Conservation (phyloP, 1,139 yeast species). For the Pichia sp. region DNA sequence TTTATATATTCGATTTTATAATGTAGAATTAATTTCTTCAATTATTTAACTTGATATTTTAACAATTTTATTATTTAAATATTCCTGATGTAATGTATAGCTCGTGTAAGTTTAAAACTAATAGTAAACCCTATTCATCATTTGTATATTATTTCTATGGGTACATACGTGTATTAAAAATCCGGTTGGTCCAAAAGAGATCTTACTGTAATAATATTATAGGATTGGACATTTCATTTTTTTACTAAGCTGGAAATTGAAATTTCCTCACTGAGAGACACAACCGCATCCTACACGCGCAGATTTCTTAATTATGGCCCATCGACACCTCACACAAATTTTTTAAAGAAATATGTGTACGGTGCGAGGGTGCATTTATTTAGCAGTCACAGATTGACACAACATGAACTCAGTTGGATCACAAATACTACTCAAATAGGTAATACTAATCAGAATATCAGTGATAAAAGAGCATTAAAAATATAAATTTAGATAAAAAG, state of each 20-base stretch:
- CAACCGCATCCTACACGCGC: not conserved
- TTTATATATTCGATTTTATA: too few relatives aligned
- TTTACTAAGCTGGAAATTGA: not conserved
- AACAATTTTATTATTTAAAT: not conserved
- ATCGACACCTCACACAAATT: constrained; percentile 1
- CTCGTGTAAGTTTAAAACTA: too few relatives aligned
- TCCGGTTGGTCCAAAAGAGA: not conserved
- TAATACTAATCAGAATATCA: not conserved
- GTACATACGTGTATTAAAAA: constrained; percentile 7
- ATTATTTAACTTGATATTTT: too few relatives aligned
- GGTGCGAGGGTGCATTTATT: not conserved
- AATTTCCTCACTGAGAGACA: not conserved
- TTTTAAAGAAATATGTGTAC: not conserved
- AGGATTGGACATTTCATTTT: not conserved
- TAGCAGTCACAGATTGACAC: not conserved
- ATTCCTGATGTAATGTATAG: too few relatives aligned
- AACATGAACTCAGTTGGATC: not conserved
- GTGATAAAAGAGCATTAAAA: not conserved
- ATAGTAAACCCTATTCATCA: not conserved
- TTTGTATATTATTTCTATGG: not conserved
- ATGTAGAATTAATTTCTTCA: too few relatives aligned
- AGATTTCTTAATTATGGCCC: not conserved
- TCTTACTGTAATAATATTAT: not conserved
- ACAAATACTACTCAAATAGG: not conserved
- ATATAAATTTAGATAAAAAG: not conserved